Conservation (phyloP, 73 alveolate species). For the Paramecium primaurelia region DNA sequence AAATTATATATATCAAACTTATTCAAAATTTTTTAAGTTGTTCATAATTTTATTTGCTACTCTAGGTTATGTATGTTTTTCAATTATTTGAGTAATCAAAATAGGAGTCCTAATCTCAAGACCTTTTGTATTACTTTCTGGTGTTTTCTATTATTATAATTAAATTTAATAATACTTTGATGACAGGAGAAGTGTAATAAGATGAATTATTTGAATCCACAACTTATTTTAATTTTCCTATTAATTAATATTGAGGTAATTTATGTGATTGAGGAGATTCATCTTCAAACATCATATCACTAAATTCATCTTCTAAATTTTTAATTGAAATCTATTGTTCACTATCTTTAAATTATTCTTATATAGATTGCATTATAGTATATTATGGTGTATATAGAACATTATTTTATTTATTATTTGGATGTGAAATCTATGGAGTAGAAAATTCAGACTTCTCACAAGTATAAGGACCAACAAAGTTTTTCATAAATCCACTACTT, state of each 20-base stretch:
- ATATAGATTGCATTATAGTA: not conserved
- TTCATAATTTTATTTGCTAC: not conserved
- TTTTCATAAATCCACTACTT: not conserved
- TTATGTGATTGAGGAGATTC: slow-evolving; percentile 23
- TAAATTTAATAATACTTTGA: not conserved
- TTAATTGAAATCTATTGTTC: not conserved
- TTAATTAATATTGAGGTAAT: not conserved
- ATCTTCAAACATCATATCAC: not conserved
- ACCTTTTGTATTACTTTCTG: not conserved
- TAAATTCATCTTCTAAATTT: not conserved
- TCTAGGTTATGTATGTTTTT: not conserved
- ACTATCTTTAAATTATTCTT: not conserved
- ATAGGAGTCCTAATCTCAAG: not conserved
- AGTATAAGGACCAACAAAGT: not conserved
- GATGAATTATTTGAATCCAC: not conserved
- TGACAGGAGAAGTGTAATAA: not conserved
- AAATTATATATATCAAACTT: not conserved
- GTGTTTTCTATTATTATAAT: not conserved
- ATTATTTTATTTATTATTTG: not conserved
- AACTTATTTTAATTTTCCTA: not conserved
- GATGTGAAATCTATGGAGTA: not conserved
- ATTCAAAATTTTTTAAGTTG: not conserved
- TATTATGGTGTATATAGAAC: not conserved
- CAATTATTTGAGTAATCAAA: not conserved
- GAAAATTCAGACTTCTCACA: not conserved